A percentile compares a stretch with the other conserved stretches of the same genome.
These are phyloP conservation scores for Ascocoryne sarcoides DNA, from an alignment of 2,329 filamentous ascomycete species.

Conservation along the genomic window DNA sequence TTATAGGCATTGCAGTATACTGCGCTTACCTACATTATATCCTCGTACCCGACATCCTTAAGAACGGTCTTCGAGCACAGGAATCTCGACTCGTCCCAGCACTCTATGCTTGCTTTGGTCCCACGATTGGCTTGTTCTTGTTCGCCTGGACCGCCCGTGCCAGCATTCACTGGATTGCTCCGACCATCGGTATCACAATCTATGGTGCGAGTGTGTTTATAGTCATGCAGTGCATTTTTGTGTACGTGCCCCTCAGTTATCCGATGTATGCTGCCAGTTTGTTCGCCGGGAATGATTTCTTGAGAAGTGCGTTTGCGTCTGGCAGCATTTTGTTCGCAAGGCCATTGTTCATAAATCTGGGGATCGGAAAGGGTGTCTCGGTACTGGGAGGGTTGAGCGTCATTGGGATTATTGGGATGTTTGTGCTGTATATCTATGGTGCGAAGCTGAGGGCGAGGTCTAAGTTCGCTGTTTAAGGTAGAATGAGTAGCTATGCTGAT, in stretches of 20 bases:
- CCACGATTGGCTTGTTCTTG: slow-evolving; percentile 51
- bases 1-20: slow-evolving; percentile 43
- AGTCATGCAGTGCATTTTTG: slow-evolving; percentile 51
- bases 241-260: slow-evolving; percentile 49
- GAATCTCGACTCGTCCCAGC: slow-evolving; percentile 49
- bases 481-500: too few species aligned
- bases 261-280: slow-evolving; percentile 48
- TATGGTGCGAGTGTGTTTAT: slow-evolving; percentile 44
- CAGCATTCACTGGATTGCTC: slow-evolving; percentile 45
- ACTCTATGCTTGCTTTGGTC: slow-evolving; percentile 42
- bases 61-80: slow-evolving; percentile 40
- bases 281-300: slow-evolving; percentile 54
- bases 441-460: slow-evolving; percentile 20
- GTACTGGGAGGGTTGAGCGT: slow-evolving; percentile 47
- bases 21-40: slow-evolving; percentile 42
- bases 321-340: slow-evolving; percentile 50
- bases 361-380: slow-evolving; percentile 48
- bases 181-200: slow-evolving; percentile 48
- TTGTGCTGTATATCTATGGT: slow-evolving; percentile 18
- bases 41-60: slow-evolving; percentile 41
- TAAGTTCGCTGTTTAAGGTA: slow-evolving; percentile 24
- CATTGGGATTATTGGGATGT: slow-evolving; percentile 46
- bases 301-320: slow-evolving; percentile 48
- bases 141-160: slow-evolving; percentile 48
- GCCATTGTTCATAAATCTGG: slow-evolving; percentile 50